phyloP scores from a whole-genome alignment of 176 grass and related monocot genomes.

The Musa troglodytarum region DNA sequence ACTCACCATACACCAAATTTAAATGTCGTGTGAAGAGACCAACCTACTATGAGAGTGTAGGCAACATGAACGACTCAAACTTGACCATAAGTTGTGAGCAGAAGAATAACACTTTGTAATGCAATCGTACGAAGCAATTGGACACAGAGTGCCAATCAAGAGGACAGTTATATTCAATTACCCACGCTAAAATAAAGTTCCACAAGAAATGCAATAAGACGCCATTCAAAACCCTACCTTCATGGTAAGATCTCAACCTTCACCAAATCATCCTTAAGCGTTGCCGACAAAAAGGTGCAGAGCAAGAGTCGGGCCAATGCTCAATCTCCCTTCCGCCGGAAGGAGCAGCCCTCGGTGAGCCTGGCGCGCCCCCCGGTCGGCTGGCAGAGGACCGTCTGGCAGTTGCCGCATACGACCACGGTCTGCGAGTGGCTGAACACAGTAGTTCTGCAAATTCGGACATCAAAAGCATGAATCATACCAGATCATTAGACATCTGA shows the following conservation, averaged over 20 bases:
- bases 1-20: too few relatives aligned
- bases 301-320: background rate
- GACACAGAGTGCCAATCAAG: background rate
- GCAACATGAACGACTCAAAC: too few relatives aligned
- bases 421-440: slow-evolving; percentile 8
- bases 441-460: background rate
- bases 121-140: background rate
- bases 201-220: background rate
- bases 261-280: background rate
- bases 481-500: too few relatives aligned
- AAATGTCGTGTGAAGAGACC: too few relatives aligned
- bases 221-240: background rate
- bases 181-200: background rate
- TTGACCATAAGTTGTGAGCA: too few relatives aligned
- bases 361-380: background rate
- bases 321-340: slow-evolving; percentile 3
- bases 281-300: background rate
- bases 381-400: background rate
- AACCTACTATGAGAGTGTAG: too few relatives aligned
- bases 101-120: background rate
- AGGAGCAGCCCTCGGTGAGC: slow-evolving; percentile 4
- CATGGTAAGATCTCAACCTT: background rate
- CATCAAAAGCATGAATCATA: background rate
- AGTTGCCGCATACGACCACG: background rate
- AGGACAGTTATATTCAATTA: background rate